A percentile compares a stretch with the other conserved stretches of the same genome.
phyloP scores from a whole-genome alignment of 225 moss, liverwort and hornwort species.

The Bryum argenteum region DNA sequence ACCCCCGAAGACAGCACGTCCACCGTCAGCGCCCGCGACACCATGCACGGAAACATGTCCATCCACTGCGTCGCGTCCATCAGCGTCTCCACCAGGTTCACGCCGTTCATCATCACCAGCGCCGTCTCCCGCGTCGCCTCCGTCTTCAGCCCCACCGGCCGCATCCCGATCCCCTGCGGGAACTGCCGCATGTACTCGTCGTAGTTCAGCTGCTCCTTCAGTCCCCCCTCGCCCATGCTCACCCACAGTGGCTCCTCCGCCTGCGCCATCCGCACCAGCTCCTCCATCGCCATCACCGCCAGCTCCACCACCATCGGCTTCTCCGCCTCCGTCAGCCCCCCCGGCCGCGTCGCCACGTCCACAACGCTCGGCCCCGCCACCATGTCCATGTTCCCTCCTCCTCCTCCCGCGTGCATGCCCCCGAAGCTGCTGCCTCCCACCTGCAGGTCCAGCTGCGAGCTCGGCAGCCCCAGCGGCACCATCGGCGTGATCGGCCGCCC shows the following conservation, averaged over 20 bases:
- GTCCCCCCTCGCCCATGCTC: conserved; percentile 23
- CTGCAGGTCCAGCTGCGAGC: conserved; percentile 66
- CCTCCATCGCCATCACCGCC: conserved; percentile 77
- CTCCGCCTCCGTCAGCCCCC: conserved; percentile 75
- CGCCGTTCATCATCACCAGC: conserved; percentile 77
- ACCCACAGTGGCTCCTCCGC: conserved; percentile 74
- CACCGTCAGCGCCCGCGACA: conserved; percentile 75
- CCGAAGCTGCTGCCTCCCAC: conserved; percentile 44
- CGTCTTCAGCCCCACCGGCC: conserved; percentile 70
- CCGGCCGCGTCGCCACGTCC: conserved; percentile 74
- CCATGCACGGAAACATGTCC: conserved; percentile 88
- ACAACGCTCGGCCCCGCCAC: conserved; percentile 71
- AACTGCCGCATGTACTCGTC: conserved; percentile 79
- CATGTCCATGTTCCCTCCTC: conserved; percentile 40
- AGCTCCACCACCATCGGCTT: conserved; percentile 84
- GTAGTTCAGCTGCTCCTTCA: conserved; percentile 66
- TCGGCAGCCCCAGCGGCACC: conserved; percentile 42
- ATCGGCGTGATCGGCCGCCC: conserved; percentile 52
- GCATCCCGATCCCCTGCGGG: conserved; percentile 70
- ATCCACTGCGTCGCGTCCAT: conserved; percentile 78
- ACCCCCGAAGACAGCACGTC: conserved; percentile 70
- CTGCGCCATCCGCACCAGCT: conserved; percentile 73
- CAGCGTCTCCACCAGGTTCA: conserved; percentile 66
- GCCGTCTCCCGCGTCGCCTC: conserved; percentile 79
- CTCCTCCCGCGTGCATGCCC: conserved; percentile 19